Evolutionary conservation across 306 rosid species (phyloP).

Genomic region (Erythrophleum fordii): DNA sequence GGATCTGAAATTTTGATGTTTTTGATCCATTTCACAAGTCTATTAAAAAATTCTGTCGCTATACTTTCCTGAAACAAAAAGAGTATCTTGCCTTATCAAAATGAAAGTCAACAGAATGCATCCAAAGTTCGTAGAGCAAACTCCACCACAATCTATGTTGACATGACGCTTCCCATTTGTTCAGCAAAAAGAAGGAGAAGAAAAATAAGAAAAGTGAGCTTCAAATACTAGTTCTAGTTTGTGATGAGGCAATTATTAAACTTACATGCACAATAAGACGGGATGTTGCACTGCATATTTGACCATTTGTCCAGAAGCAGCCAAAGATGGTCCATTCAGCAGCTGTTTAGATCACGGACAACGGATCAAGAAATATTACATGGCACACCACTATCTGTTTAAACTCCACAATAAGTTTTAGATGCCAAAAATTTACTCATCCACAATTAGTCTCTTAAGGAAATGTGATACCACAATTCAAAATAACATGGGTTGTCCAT

Average conservation of each 20-base stretch:
- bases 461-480: constrained; percentile 2
- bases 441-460: constrained; percentile 1
- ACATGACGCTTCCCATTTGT: constrained; percentile 18
- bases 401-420: constrained; percentile 8
- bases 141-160: constrained; percentile 17
- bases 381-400: constrained; percentile 5
- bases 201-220: not conserved
- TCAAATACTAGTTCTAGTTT: not conserved
- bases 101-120: constrained; percentile 32
- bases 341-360: constrained; percentile 66
- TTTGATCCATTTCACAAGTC: constrained; percentile 78
- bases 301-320: constrained; percentile 99
- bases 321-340: constrained; percentile 95
- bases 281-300: constrained; percentile 99
- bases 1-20: constrained; percentile 96
- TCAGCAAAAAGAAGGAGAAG: constrained; percentile 1
- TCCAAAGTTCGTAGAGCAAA: constrained; percentile 1
- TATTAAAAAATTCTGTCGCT: constrained; percentile 74
- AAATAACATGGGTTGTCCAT: constrained; percentile 16
- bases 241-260: constrained; percentile 29
- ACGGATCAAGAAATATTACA: constrained; percentile 27
- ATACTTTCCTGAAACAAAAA: constrained; percentile 79
- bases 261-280: constrained; percentile 92
- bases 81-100: constrained; percentile 30
- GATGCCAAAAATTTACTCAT: constrained; percentile 25